Evolutionary conservation across 2,329 filamentous ascomycete species (phyloP), one percentile per base, ranked within the genome.

Genomic region (Aspergillus oerlinghausenensis): DNA sequence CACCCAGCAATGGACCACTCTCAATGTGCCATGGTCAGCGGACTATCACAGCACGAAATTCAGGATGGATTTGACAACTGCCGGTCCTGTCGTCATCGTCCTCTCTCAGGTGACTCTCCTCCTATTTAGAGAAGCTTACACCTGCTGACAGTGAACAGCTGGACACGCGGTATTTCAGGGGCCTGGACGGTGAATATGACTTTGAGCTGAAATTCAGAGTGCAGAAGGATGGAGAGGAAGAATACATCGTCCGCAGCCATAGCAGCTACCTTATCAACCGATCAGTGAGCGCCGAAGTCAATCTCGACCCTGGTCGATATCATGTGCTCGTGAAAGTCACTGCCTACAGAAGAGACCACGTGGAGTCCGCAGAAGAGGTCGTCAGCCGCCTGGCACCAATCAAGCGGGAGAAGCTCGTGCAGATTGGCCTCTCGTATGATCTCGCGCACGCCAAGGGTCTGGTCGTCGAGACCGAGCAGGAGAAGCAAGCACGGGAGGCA

Each of bases 281-380:
- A 6, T 89, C 88, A 1, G 87, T 92, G 42, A 92, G 88, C 51
- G 86, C 89, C 1, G 90, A 94, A 70, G 79, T 94, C 8, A 80
- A 87, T 38, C 83, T 95, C 26, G 85, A 89, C 21, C 82, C 87
- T 0, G 90, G 90, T 10, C 84, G 82, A 47, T 95, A 95, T 72
- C 84, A 84, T 6, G 84, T 95, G 4, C 79, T 90, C 23, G 82
- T 93, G 70, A 91, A 89, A 68, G 82, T 94, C 56, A 85, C 86
- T 7, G 88, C 88, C 1, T 81, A 80, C 19, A 83, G 87, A n/a
- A 66, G 74, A 9, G 66, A 72, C 4, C 69, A 79, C 26, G 74
- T 80, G 8, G 73, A 77, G 0, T 79, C 82, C 0, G 82, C 88
- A 17, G 87, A 91, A 60, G 82, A 90, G 40, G 84, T 88, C 1